Evolutionary conservation across 257 asterid genomes (phyloP).

Genomic region (Gentiana dahurica): DNA sequence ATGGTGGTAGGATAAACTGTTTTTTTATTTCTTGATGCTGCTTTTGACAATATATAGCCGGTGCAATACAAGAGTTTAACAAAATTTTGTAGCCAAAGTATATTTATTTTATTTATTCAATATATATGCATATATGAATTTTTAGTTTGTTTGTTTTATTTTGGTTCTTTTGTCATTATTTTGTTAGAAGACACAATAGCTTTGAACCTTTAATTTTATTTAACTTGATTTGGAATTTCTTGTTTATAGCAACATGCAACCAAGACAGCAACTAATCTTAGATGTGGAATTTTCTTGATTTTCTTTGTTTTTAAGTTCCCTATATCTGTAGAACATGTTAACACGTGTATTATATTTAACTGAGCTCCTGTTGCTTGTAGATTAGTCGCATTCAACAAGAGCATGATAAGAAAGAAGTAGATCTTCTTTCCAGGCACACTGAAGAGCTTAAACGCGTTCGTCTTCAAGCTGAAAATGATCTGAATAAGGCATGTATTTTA

Average conservation of each 20-base stretch:
- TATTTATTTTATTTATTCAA: no score
- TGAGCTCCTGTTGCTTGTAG: constrained; percentile 29
- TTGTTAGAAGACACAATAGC: no score
- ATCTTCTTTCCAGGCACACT: constrained; percentile 47
- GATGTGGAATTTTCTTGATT: constrained; percentile 1
- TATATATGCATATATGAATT: no score
- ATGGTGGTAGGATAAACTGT: no score
- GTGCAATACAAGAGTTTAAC: background rate
- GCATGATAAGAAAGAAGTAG: constrained; percentile 43
- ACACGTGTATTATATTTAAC: constrained; percentile 12
- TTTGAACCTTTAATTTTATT: no score
- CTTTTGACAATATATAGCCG: no score
- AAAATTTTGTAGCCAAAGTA: background rate
- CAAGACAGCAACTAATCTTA: background rate
- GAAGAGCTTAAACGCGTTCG: constrained; percentile 60
- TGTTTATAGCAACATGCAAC: no score
- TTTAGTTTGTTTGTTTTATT: background rate
- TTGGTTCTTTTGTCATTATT: no score
- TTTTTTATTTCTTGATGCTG: background rate
- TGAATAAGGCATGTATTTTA: constrained; percentile 49
- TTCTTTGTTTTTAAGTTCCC: background rate
- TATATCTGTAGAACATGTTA: background rate
- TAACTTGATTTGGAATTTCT: no score
- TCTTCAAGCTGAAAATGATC: constrained; percentile 69
- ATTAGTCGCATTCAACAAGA: constrained; percentile 58